Evolutionary conservation across 2,329 filamentous ascomycete genomes (phyloP).

Genomic region (Ceratocystis colombiana): DNA sequence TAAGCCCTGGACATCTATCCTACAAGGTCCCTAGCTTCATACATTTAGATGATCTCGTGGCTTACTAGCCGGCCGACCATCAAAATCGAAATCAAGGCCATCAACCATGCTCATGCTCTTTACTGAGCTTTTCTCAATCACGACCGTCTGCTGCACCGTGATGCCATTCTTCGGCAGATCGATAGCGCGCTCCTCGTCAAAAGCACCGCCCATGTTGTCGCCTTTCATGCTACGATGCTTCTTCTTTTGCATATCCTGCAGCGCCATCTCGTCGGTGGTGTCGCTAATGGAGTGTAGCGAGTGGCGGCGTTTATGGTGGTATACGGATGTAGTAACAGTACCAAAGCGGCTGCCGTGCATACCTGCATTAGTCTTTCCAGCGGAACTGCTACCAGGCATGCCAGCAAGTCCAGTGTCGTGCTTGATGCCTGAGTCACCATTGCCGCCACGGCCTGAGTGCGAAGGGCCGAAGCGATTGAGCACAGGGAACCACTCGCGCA

Average conservation of each 20-base stretch:
- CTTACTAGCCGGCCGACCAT: conserved; percentile 13
- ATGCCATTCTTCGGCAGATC: conserved; percentile 17
- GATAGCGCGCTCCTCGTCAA: conserved; percentile 16
- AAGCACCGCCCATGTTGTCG: neutral
- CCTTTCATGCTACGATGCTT: conserved; percentile 14
- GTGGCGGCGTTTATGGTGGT: conserved; percentile 20
- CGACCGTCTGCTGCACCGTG: conserved; percentile 20
- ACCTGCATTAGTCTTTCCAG: conserved; percentile 12
- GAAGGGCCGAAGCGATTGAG: conserved; percentile 25
- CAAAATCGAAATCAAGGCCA: conserved; percentile 13
- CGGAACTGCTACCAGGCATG: conserved; percentile 12
- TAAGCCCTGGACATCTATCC: neutral
- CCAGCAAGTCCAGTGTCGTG: neutral
- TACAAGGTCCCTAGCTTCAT: neutral
- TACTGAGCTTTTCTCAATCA: conserved; percentile 18
- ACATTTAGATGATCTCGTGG: conserved; percentile 16
- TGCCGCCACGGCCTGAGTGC: conserved; percentile 18
- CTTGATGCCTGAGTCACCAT: conserved; percentile 16
- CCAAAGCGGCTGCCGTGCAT: conserved; percentile 24
- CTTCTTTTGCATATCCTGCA: conserved; percentile 18
- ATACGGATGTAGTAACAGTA: conserved; percentile 22
- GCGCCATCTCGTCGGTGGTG: conserved; percentile 19
- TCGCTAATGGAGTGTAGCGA: conserved; percentile 17
- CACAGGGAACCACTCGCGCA: conserved; percentile 32
- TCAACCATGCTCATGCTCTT: conserved; percentile 10